phyloP scores from a whole-genome alignment of 1,284 basidiomycete species.

The Apiotrichum brassicae region DNA sequence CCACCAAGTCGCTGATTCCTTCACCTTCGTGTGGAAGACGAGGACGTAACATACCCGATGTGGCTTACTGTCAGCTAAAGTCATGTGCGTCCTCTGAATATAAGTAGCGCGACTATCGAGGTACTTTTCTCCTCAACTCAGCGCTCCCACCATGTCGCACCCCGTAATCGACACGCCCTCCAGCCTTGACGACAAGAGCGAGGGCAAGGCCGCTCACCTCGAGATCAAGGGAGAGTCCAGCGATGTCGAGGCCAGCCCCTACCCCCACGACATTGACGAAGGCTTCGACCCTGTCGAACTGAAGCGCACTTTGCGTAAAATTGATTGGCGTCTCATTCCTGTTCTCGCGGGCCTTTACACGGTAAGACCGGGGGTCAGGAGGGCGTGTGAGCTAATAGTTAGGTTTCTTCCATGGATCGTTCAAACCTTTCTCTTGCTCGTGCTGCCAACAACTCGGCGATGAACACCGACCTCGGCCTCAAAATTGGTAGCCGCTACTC shows the following conservation, averaged over 20 bases:
- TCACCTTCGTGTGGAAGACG: too few species aligned
- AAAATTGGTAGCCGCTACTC: conserved; percentile 38
- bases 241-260: background rate
- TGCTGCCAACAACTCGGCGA: conserved; percentile 16
- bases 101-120: too few species aligned
- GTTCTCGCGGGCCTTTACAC: conserved; percentile 15
- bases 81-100: too few species aligned
- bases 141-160: too few species aligned
- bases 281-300: conserved; percentile 9
- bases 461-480: conserved; percentile 25
- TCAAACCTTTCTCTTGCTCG: conserved; percentile 40
- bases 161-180: too few species aligned
- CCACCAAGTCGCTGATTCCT: too few species aligned
- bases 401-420: conserved; percentile 17
- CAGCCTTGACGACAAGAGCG: too few species aligned
- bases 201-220: too few species aligned
- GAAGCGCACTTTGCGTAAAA: conserved; percentile 12
- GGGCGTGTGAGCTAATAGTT: background rate
- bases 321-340: conserved; percentile 18
- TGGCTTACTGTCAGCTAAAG: too few species aligned
- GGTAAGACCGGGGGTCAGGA: background rate
- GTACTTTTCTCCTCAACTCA: too few species aligned
- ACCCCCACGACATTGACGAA: conserved; percentile 6
- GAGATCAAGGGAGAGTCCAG: background rate
- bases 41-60: too few species aligned